Evolutionary conservation across 495 filamentous ascomycete species (phyloP), one percentile per base, ranked within the genome.

Genomic region (Acidiella bohemica): DNA sequence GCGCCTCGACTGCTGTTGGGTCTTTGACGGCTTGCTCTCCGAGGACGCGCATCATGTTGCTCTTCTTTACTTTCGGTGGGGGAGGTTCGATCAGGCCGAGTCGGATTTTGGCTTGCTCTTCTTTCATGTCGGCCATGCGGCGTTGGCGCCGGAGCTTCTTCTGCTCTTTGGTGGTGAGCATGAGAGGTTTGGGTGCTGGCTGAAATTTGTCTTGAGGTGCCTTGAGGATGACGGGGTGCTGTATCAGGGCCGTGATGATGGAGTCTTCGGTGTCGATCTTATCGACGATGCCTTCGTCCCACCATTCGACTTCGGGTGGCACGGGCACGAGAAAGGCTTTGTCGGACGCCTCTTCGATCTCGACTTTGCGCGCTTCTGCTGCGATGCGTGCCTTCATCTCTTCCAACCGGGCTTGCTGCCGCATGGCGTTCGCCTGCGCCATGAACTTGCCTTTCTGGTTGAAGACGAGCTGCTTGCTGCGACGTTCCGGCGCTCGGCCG

Each of bases 361-460:
- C 81, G 9, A 78, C 81, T 50, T 84, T 87, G 42, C 86, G 73
- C 17, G 85, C 77, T 47, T 78, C 73, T 43, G 81, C 82, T 0
- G 85, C 86, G 53, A 99, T 93, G 32, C 81, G 71, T 66, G 78
- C 83, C 59, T 95, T 95, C 79, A 96, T 86, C 26, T 75, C 79
- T 66, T 96, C 90, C 30, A 99, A 66, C 50, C 80, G 80, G 19
- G 80, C 84, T 60, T 93, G 84, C 45, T 83, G 70, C 31, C 90
- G 75, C 16, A 94, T 65, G 45, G 84, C 85, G 56, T 80, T 84
- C 1, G 81, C 92, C 58, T 95, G 88, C 46, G 81, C 76, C 37
- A 95, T 92, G 53, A 92, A 96, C 70, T 95, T 95, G 36, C 90
- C 90, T 57, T 93, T 93, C 52, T 87, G 78, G 61, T 95, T 93